phyloP scores from a whole-genome alignment of 1,284 basidiomycete genomes.

The Cystobasidiaceae sp. region DNA sequence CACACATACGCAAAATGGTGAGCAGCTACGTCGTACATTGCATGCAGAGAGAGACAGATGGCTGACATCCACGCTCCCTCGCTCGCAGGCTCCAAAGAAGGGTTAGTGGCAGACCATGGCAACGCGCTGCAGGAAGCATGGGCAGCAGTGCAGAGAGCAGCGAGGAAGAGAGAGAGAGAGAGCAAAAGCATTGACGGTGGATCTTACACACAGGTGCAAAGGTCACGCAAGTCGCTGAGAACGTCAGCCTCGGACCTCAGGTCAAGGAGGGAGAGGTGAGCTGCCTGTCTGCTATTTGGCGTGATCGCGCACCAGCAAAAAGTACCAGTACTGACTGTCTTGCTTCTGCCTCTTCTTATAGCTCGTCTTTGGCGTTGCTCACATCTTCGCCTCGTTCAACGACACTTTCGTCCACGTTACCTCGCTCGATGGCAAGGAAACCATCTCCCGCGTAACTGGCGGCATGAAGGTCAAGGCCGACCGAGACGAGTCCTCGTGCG shows the following conservation, averaged over 20 bases:
- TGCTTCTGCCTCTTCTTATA: neutral
- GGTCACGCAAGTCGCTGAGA: slow-evolving; percentile 28
- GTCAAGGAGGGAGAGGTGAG: slow-evolving; percentile 83
- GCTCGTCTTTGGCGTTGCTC: slow-evolving; percentile 66
- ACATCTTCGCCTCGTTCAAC: slow-evolving; percentile 94
- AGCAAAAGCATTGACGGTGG: neutral
- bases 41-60: neutral
- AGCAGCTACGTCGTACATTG: neutral
- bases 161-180: neutral
- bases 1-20: slow-evolving; percentile 25
- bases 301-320: neutral
- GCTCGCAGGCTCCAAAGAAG: slow-evolving; percentile 26
- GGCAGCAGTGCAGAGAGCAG: neutral
- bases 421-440: slow-evolving; percentile 98
- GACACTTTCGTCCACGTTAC: slow-evolving; percentile 99
- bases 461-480: slow-evolving; percentile 99
- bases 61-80: neutral
- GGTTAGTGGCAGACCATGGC: slow-evolving; percentile 8
- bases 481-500: slow-evolving; percentile 84
- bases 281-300: neutral
- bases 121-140: neutral
- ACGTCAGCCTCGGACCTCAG: slow-evolving; percentile 79
- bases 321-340: neutral
- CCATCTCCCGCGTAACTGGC: slow-evolving; percentile 94
- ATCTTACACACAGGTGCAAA: slow-evolving; percentile 23